Percentiles rank a stretch among this genome's conserved stretches.
Evolutionary conservation across 2,329 filamentous ascomycete species (phyloP).

Genomic region (Claviceps capensis): DNA sequence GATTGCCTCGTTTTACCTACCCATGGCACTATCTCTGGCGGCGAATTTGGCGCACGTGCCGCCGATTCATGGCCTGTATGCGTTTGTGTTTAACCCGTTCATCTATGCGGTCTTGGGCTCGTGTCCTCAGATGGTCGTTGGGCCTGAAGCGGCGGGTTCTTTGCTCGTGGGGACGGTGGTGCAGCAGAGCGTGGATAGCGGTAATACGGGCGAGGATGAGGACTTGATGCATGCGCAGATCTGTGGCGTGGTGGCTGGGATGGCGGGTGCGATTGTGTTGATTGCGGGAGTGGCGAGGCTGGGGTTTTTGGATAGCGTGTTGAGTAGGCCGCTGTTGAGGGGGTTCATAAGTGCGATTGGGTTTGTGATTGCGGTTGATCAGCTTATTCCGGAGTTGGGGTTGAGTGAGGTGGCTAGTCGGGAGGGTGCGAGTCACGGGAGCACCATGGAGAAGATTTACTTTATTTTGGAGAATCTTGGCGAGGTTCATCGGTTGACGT

Average conservation of each 20-base stretch:
- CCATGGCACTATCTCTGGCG: conserved; percentile 88
- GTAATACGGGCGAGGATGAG: conserved; percentile 50
- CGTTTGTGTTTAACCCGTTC: conserved; percentile 84
- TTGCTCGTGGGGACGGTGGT: conserved; percentile 81
- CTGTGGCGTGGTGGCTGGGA: conserved; percentile 74
- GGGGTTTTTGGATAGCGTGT: conserved; percentile 86
- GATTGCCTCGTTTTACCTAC: conserved; percentile 97
- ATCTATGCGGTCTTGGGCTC: conserved; percentile 86
- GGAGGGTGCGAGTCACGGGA: conserved; percentile 61
- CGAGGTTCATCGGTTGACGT: conserved; percentile 60
- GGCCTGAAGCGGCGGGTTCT: conserved; percentile 87
- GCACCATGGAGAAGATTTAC: conserved; percentile 69
- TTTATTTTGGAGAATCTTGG: conserved; percentile 60
- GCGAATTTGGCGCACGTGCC: conserved; percentile 87
- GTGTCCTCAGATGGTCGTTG: conserved; percentile 85
- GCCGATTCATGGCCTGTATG: conserved; percentile 85
- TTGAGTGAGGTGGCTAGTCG: conserved; percentile 52
- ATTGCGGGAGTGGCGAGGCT: conserved; percentile 71
- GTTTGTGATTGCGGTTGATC: conserved; percentile 90
- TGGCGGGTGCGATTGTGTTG: conserved; percentile 82
- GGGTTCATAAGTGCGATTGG: conserved; percentile 97
- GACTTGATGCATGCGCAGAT: conserved; percentile 61
- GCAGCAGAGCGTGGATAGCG: conserved; percentile 58
- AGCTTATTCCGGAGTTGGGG: conserved; percentile 82
- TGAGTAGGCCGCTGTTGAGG: conserved; percentile 81